A percentile compares a stretch with the other conserved stretches of the same genome.
phyloP scores from a whole-genome alignment of 768 basidiomycete genomes.

The Cystofilobasidium macerans region DNA sequence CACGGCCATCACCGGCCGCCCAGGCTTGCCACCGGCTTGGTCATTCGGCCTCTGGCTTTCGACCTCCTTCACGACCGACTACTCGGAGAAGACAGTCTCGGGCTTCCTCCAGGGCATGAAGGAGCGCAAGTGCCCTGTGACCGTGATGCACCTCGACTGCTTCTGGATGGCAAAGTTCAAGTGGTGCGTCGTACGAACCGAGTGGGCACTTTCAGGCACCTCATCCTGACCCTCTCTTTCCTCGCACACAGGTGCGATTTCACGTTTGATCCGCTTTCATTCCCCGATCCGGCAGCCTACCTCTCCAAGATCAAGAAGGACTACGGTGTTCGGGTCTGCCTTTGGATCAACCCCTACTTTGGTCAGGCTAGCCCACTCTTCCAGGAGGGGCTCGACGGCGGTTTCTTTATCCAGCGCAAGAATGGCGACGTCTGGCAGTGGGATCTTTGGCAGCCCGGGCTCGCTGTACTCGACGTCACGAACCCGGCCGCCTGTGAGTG shows the following conservation, averaged over 20 bases:
- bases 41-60: conserved; percentile 68
- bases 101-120: conserved; percentile 60
- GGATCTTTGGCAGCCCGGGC: conserved; percentile 56
- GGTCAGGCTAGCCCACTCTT: conserved; percentile 48
- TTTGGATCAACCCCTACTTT: conserved; percentile 63
- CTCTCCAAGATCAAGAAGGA: conserved; percentile 44
- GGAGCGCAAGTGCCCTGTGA: conserved; percentile 40
- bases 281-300: conserved; percentile 55
- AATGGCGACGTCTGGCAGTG: conserved; percentile 50
- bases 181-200: conserved; percentile 31
- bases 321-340: conserved; percentile 58
- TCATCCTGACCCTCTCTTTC: background rate
- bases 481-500: conserved; percentile 50
- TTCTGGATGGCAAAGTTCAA: conserved; percentile 35
- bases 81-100: conserved; percentile 54
- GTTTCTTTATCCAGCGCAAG: conserved; percentile 57
- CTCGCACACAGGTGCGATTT: conserved; percentile 39
- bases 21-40: conserved; percentile 57
- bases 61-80: conserved; percentile 62
- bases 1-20: conserved; percentile 54
- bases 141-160: conserved; percentile 49
- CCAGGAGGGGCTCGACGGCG: conserved; percentile 55
- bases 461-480: conserved; percentile 51
- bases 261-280: conserved; percentile 63
- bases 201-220: conserved; percentile 7